phyloP scores from a whole-genome alignment of 768 basidiomycete species.

The Hypholoma sublateritium region DNA sequence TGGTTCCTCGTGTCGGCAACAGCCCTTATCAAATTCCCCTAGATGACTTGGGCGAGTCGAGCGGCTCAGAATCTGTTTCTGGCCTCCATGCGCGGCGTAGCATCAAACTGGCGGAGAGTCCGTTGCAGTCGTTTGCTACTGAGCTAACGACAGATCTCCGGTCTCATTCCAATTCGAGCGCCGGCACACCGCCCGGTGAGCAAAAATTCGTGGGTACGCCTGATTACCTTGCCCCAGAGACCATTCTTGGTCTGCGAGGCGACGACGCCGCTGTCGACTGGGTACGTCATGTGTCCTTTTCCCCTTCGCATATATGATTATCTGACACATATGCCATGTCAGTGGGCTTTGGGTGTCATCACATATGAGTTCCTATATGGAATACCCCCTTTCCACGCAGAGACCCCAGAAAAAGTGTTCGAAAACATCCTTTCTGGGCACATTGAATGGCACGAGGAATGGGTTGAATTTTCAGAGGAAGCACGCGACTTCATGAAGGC shows the following conservation, averaged over 20 bases:
- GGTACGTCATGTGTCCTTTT: conserved; percentile 45
- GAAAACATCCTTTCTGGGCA: conserved; percentile 96
- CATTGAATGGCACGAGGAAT: conserved; percentile 96
- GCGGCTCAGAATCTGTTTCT: conserved; percentile 73
- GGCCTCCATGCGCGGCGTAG: conserved; percentile 52
- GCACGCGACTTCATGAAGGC: conserved; percentile 89
- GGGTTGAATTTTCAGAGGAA: conserved; percentile 82
- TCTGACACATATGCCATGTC: conserved; percentile 16
- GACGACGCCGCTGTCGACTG: conserved; percentile 97
- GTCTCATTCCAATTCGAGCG: conserved; percentile 67
- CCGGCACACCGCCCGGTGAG: conserved; percentile 74
- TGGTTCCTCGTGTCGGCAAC: conserved; percentile 57
- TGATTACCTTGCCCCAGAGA: conserved; percentile 95
- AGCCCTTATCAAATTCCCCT: conserved; percentile 67
- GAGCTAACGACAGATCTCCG: conserved; percentile 82
- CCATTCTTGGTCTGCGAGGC: conserved; percentile 90
- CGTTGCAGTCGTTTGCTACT: conserved; percentile 82
- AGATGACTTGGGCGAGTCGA: conserved; percentile 88
- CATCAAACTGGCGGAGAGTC: conserved; percentile 64
- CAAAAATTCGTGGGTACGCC: conserved; percentile 98
- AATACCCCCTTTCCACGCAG: conserved; percentile 96
- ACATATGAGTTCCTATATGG: conserved; percentile 98
- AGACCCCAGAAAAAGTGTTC: conserved; percentile 95
- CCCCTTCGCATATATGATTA: conserved; percentile 2
- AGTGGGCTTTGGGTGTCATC: conserved; percentile 99